Evolutionary conservation across 208 protist genomes (phyloP).

Genomic region (Strigomonas oncopelti): DNA sequence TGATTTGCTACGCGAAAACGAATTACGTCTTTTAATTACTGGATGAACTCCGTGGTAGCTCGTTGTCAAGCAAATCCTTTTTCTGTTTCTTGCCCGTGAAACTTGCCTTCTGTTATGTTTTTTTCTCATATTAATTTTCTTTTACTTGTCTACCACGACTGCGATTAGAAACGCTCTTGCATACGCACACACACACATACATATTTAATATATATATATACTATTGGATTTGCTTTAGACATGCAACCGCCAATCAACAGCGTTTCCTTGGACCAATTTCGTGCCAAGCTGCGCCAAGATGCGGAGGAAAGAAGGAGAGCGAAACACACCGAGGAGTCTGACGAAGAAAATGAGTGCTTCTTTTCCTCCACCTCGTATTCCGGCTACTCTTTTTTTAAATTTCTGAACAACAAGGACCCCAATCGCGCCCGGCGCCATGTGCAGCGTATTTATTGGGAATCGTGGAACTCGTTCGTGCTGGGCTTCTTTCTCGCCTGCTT

Average conservation of each 20-base stretch:
- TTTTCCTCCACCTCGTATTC: constrained; percentile 24
- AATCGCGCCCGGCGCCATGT: constrained; percentile 48
- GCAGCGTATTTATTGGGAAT: constrained; percentile 73
- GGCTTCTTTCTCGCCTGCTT: constrained; percentile 68
- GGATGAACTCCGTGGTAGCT: too few relatives aligned
- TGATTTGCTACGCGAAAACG: too few relatives aligned
- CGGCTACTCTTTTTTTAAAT: constrained; percentile 40
- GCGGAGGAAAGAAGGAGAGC: constrained; percentile 2
- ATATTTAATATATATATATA: too few relatives aligned
- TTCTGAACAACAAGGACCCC: constrained; percentile 45
- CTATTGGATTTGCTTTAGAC: neutral
- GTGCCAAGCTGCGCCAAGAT: constrained; percentile 11
- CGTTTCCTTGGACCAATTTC: constrained; percentile 24
- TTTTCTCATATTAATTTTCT: too few relatives aligned
- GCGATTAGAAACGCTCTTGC: too few relatives aligned
- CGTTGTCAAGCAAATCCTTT: too few relatives aligned
- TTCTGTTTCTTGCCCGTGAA: too few relatives aligned
- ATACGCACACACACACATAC: too few relatives aligned
- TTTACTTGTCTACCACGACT: too few relatives aligned
- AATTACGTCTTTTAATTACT: too few relatives aligned
- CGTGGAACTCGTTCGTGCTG: constrained; percentile 53
- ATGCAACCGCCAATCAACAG: neutral
- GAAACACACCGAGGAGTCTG: constrained; percentile 23
- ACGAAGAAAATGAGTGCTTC: constrained; percentile 56
- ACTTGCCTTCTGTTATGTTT: too few relatives aligned